Base-by-base conservation (phyloP, 495 filamentous ascomycete genomes). In the Podospora tetraspora region DNA sequence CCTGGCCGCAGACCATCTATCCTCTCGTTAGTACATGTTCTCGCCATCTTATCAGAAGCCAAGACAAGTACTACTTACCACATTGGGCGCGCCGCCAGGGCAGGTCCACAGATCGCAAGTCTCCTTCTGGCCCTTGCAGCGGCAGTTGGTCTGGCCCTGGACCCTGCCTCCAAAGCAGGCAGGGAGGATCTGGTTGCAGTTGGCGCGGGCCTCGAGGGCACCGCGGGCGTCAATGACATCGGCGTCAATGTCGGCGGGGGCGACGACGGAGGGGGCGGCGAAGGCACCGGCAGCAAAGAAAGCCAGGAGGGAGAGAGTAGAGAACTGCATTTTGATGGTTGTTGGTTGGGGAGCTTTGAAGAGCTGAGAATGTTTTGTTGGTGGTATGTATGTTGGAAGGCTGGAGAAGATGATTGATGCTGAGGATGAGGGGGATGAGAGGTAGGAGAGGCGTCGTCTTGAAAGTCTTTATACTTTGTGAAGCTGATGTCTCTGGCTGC, bases 21-120 rank as follows among this genome's bases (percentile, higher is more conserved):
- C 16, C 61, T 30, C 19, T 21, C n/a, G 61, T 63, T 13, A 34
- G 30, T 19, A 37, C 22, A n/a, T 24, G 9, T 57, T 22, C 16
- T 62, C 43, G 56, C 22, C 21, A 56, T n/a, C 12, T 27, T 27
- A 12, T 63, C 59, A n/a, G 19, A 21, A 56, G 30, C n/a, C 23
- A 63, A 52, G 32, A 23, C 12, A 62, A 12, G 34, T 5, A 19
- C 34, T 23, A 63, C 66, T 37, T 34, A 68, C 66, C n/a, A 63
- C 60, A n/a, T 68, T 68, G 16, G 59, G 66, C 3, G 32, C 13
- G 12, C 23, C 60, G 16, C 66, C 66, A 24, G 66, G 66, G 66
- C 66, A 68, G 19, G 66, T 37, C 66, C 66, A 68, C n/a, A 68
- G 60, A 32, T 68, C 66, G 66, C 66, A 68, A n/a, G 59, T 68